Evolutionary conservation across 768 basidiomycete species (phyloP).

Genomic region (Coprinopsis sp.): DNA sequence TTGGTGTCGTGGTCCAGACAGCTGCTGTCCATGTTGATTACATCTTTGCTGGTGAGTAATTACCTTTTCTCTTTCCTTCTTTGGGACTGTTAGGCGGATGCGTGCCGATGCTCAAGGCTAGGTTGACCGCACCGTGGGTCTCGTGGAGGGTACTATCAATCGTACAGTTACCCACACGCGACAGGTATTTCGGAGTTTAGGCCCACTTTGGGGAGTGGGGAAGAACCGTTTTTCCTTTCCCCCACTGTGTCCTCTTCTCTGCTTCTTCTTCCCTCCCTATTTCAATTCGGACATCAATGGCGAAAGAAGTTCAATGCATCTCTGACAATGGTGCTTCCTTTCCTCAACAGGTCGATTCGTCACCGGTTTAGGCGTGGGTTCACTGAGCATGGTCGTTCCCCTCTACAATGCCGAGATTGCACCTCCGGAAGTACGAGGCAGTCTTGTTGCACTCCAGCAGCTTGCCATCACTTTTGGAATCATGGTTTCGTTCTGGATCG

Average conservation of each 20-base stretch:
- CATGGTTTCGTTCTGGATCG: slow-evolving; percentile 59
- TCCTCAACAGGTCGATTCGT: slow-evolving; percentile 54
- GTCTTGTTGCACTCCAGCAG: slow-evolving; percentile 77
- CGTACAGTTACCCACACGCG: neutral
- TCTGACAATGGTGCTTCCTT: neutral
- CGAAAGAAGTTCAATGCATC: too few relatives aligned
- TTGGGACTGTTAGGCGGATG: too few relatives aligned
- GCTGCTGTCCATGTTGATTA: slow-evolving; percentile 50
- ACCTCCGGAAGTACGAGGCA: slow-evolving; percentile 79
- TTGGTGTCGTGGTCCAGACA: slow-evolving; percentile 74
- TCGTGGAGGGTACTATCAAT: neutral
- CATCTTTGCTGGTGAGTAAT: slow-evolving; percentile 57
- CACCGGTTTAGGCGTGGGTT: slow-evolving; percentile 78
- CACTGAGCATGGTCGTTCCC: slow-evolving; percentile 79
- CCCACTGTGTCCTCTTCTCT: too few relatives aligned
- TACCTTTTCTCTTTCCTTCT: too few relatives aligned
- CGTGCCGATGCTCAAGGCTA: too few relatives aligned
- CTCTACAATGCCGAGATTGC: slow-evolving; percentile 70
- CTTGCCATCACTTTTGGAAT: slow-evolving; percentile 79
- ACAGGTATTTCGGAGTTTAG: too few relatives aligned
- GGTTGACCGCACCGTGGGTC: too few relatives aligned
- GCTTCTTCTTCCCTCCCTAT: too few relatives aligned
- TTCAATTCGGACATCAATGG: too few relatives aligned
- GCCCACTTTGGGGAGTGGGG: too few relatives aligned
- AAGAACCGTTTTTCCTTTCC: too few relatives aligned